Conservation (phyloP, 2,329 filamentous ascomycete genomes). For the Sporothrix mexicana region DNA sequence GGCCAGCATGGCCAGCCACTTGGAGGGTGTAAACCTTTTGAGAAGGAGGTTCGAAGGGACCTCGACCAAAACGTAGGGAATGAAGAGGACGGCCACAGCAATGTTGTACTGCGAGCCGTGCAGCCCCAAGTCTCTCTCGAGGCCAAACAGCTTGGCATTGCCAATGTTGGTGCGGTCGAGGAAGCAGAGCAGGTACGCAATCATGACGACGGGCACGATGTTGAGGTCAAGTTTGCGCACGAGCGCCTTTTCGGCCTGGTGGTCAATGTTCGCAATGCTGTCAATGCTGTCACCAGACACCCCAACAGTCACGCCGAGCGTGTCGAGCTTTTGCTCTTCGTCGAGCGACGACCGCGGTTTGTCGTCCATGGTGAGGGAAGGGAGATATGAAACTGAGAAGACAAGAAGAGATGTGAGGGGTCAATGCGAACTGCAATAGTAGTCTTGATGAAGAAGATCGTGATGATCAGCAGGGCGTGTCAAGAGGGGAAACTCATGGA, state of each 20-base stretch:
- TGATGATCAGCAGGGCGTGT: background rate
- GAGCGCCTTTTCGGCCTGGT: constrained; percentile 27
- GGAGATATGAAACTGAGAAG: background rate
- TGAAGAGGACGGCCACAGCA: constrained; percentile 69
- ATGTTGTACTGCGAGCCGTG: constrained; percentile 71
- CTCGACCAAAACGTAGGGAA: constrained; percentile 67
- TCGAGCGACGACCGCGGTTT: constrained; percentile 9
- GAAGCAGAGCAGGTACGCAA: constrained; percentile 29
- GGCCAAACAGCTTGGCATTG: constrained; percentile 68
- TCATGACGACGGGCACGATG: constrained; percentile 20
- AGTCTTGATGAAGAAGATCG: background rate
- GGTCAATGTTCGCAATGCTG: constrained; percentile 29
- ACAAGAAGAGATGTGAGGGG: background rate
- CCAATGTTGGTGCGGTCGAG: constrained; percentile 67
- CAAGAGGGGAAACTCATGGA: no score
- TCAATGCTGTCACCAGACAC: background rate
- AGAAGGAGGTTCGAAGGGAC: constrained; percentile 69
- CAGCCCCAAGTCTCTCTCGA: constrained; percentile 68
- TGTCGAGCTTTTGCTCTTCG: constrained; percentile 12
- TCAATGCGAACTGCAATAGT: no score
- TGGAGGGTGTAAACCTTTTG: constrained; percentile 65
- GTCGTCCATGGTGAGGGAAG: constrained; percentile 12
- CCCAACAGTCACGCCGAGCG: background rate
- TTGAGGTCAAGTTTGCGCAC: constrained; percentile 31
- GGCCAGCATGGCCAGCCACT: constrained; percentile 70